Conservation (phyloP, 345 rosid species). For the Eucalyptus pumila region DNA sequence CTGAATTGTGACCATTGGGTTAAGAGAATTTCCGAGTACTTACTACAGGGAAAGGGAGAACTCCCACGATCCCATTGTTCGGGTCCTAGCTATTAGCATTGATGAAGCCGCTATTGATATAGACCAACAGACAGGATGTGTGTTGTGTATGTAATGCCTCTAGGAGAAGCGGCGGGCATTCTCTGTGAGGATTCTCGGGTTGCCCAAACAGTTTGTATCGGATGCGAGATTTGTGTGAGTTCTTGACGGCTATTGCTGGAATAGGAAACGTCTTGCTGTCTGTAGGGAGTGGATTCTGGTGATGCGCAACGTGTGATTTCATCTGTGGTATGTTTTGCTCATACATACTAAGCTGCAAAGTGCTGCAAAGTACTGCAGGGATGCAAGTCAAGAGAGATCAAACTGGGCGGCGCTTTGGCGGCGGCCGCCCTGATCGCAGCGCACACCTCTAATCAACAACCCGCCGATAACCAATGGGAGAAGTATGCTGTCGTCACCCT, state of each 20-base stretch:
- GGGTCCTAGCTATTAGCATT: not conserved
- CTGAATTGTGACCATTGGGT: not conserved
- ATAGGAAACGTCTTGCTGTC: not conserved
- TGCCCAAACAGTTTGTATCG: not conserved
- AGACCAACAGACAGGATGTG: not conserved
- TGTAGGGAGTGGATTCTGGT: not conserved
- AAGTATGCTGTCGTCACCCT: constrained; percentile 38
- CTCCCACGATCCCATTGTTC: not conserved
- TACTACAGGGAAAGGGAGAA: not conserved
- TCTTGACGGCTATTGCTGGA: not conserved
- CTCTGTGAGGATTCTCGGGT: not conserved
- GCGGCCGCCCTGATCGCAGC: constrained; percentile 28
- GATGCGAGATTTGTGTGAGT: not conserved
- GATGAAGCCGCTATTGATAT: not conserved
- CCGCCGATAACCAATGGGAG: constrained; percentile 1
- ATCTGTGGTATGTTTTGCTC: not conserved
- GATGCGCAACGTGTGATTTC: not conserved
- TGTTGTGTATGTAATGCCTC: not conserved
- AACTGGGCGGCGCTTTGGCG: constrained; percentile 17
- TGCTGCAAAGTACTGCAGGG: not conserved
- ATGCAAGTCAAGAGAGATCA: constrained; percentile 22
- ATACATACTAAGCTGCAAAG: not conserved
- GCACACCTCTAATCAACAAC: constrained; percentile 5
- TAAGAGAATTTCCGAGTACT: not conserved
- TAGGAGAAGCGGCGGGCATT: not conserved